Evolutionary conservation across 768 basidiomycete genomes (phyloP), one percentile per base, ranked within the genome.

Genomic region (Austroboletus festivus): DNA sequence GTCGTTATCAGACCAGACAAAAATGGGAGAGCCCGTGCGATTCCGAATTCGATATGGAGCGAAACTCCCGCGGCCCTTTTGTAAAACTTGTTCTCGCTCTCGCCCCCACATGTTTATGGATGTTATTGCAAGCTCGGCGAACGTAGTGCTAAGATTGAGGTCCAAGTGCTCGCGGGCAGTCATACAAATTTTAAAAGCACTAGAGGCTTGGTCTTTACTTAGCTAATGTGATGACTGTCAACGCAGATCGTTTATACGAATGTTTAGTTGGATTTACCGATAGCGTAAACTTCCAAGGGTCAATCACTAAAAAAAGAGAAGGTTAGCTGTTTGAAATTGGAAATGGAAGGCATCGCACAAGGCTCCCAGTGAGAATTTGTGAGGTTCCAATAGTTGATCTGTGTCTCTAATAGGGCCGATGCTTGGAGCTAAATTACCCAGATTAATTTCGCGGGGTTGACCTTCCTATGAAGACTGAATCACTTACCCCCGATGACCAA

Each of bases 331-430:
- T 9, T 40, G 24, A 23, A 35, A 18, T 4, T n/a, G 23, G 38
- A 38, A 28, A 42, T 8, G 30, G 55, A 35, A 47, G 12, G 1
- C 69, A 42, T 33, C 84, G 54, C 61, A 89, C 88, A 65, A 24
- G 96, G 95, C 68, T 98, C 96, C 93, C 96, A 99, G 60, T 98
- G 93, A 41, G 96, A 98, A 62, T 96, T 97, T 20, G 86, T 85
- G 42, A 98, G 68, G 67, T 99, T 99, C 91, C 93, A 99, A 61
- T 96, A 99, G 50, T 84, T 92, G 64, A 96, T 86, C 42, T 85
- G 82, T 3, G 83, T 85, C 20, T 85, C 83, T 59, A 97, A 73
- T 0, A 86, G 85, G 1, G 89, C 87, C 6, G 85, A 83, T 5
- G 91, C 89, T 62, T 86, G 85, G 38, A 98, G 70, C 95, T 97